These are phyloP conservation scores for Tylopilus orsonianus DNA, from an alignment of 1,284 basidiomycete genomes.

Conservation along the genomic window DNA sequence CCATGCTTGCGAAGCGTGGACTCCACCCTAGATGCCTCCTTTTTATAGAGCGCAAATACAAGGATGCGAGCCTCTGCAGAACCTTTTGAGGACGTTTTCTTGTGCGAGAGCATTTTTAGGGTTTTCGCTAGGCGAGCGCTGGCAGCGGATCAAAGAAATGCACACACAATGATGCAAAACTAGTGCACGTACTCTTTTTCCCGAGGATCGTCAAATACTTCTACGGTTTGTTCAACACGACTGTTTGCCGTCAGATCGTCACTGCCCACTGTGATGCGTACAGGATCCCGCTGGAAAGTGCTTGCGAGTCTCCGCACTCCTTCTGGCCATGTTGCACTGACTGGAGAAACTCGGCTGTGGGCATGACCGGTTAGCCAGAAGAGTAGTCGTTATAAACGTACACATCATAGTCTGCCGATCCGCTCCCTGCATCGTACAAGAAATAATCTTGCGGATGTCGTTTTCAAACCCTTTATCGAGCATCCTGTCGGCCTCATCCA, in stretches of 20 bases:
- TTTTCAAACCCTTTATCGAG: conserved; percentile 99
- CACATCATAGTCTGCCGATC: conserved; percentile 92
- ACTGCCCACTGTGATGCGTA: conserved; percentile 92
- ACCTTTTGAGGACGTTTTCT: conserved; percentile 53
- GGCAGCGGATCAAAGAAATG: background rate
- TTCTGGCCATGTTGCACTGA: conserved; percentile 98
- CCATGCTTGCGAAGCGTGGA: conserved; percentile 77
- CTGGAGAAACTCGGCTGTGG: conserved; percentile 47
- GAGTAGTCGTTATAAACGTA: conserved; percentile 37
- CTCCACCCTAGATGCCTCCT: conserved; percentile 91
- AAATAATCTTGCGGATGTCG: conserved; percentile 93
- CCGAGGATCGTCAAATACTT: conserved; percentile 87
- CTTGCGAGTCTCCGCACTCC: conserved; percentile 92
- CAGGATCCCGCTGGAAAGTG: conserved; percentile 84
- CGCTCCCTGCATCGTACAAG: conserved; percentile 63
- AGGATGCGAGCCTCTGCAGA: conserved; percentile 73
- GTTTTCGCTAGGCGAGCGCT: conserved; percentile 71
- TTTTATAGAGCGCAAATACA: conserved; percentile 97
- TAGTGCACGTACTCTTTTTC: conserved; percentile 76
- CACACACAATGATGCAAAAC: background rate
- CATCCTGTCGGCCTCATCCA: conserved; percentile 99
- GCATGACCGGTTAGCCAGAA: background rate
- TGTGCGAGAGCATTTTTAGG: conserved; percentile 61
- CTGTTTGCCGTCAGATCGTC: conserved; percentile 96
- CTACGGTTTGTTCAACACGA: conserved; percentile 81